Percentiles rank a stretch among this genome's conserved stretches.
These are phyloP conservation scores for Phytophthora europaea DNA, from an alignment of 352 stramenopile genomes.

Conservation along the genomic window DNA sequence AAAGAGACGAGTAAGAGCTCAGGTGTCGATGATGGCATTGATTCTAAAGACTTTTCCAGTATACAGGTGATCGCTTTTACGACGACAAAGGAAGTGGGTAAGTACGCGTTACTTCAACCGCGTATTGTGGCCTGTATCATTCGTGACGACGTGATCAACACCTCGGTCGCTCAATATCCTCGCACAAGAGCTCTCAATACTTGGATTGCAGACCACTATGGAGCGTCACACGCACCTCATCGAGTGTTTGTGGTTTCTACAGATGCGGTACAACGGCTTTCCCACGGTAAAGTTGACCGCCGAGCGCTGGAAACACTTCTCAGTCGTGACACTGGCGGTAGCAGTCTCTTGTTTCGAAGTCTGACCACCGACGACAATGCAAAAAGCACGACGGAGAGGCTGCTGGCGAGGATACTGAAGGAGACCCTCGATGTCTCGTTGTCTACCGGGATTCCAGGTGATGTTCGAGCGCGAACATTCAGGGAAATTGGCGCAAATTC, in stretches of 20 bases:
- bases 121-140: slow-evolving; percentile 40
- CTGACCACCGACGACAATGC: not conserved
- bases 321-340: not conserved
- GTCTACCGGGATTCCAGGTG: not conserved
- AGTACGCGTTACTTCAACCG: slow-evolving; percentile 21
- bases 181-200: slow-evolving; percentile 27
- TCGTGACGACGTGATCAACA: not conserved
- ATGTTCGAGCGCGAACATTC: slow-evolving; percentile 36
- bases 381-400: slow-evolving; percentile 2
- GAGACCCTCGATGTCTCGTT: slow-evolving; percentile 19
- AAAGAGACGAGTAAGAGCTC: slow-evolving; percentile 4
- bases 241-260: slow-evolving; percentile 27
- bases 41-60: not conserved
- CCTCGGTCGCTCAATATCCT: slow-evolving; percentile 10
- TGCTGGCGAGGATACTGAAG: slow-evolving; percentile 17
- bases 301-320: slow-evolving; percentile 28
- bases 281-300: slow-evolving; percentile 58
- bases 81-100: slow-evolving; percentile 22
- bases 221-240: slow-evolving; percentile 41
- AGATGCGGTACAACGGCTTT: slow-evolving; percentile 32
- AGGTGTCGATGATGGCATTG: not conserved
- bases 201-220: slow-evolving; percentile 46
- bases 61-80: slow-evolving; percentile 36
- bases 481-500: slow-evolving; percentile 65
- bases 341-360: not conserved